phyloP scores from a whole-genome alignment of 164 flowering plant genomes.

The Magnolia officinalis region DNA sequence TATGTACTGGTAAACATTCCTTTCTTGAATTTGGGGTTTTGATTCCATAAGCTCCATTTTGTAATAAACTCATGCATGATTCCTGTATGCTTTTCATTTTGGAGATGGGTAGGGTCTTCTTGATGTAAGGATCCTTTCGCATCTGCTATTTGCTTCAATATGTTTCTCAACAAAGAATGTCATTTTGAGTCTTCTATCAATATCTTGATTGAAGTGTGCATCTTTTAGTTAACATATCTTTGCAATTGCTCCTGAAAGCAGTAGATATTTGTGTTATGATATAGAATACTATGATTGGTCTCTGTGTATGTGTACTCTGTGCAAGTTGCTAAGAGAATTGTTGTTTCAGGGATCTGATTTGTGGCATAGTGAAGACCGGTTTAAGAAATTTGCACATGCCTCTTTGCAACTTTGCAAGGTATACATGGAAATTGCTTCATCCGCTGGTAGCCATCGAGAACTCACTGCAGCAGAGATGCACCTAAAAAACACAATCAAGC shows the following conservation, averaged over 20 bases:
- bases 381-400: conserved; percentile 68
- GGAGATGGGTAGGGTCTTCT: background rate
- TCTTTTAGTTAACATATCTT: background rate
- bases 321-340: background rate
- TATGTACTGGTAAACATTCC: background rate
- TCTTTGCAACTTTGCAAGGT: conserved; percentile 80
- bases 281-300: background rate
- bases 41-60: background rate
- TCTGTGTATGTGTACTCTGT: background rate
- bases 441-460: conserved; percentile 51
- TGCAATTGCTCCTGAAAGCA: background rate
- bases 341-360: conserved; percentile 69
- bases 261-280: background rate
- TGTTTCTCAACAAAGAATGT: background rate
- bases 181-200: background rate
- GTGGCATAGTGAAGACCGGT: conserved; percentile 70
- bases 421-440: conserved; percentile 59
- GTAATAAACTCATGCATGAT: background rate
- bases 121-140: background rate
- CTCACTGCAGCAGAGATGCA: conserved; percentile 77
- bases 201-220: background rate
- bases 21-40: background rate
- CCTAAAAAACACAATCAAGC: conserved; percentile 58
- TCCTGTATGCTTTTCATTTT: background rate
- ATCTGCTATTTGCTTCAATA: background rate